Percentiles rank a stretch among this genome's conserved stretches.
These are phyloP conservation scores for Dryas octopetala DNA, from an alignment of 306 rosid species.

Conservation along the genomic window DNA sequence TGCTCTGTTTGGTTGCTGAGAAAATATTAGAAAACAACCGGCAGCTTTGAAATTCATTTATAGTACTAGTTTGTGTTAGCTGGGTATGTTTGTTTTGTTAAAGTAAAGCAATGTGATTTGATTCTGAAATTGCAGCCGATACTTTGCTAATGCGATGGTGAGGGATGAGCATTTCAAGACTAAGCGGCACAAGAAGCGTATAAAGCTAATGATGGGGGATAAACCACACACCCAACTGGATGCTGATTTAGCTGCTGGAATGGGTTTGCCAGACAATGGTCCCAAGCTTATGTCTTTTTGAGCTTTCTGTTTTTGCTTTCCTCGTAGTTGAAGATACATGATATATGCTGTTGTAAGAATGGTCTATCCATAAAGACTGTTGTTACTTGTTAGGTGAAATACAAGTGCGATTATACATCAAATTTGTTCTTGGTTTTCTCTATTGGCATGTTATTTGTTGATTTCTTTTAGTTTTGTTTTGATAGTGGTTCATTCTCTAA, in stretches of 20 bases:
- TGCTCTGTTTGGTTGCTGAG: no score
- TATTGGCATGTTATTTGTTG: background rate
- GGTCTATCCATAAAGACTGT: background rate
- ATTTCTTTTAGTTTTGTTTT: background rate
- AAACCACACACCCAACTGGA: conserved; percentile 86
- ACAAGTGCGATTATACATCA: background rate
- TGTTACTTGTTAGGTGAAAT: background rate
- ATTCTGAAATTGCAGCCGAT: conserved; percentile 59
- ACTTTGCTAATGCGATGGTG: conserved; percentile 66
- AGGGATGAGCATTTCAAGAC: conserved; percentile 95
- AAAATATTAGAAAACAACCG: no score
- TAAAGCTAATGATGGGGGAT: conserved; percentile 76
- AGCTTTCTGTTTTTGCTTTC: conserved; percentile 1
- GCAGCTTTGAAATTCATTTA: no score
- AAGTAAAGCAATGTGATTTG: background rate
- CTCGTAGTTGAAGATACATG: conserved; percentile 6
- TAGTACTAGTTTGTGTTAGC: background rate
- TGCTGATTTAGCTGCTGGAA: conserved; percentile 88
- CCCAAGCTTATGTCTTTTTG: conserved; percentile 71
- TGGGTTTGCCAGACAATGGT: conserved; percentile 98
- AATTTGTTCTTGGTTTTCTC: background rate
- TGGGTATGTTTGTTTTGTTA: background rate
- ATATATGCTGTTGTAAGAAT: conserved; percentile 16
- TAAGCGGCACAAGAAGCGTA: conserved; percentile 75
- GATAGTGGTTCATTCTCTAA: background rate